Evolutionary conservation across 1,284 basidiomycete species (phyloP).

Genomic region (Somion occarium): DNA sequence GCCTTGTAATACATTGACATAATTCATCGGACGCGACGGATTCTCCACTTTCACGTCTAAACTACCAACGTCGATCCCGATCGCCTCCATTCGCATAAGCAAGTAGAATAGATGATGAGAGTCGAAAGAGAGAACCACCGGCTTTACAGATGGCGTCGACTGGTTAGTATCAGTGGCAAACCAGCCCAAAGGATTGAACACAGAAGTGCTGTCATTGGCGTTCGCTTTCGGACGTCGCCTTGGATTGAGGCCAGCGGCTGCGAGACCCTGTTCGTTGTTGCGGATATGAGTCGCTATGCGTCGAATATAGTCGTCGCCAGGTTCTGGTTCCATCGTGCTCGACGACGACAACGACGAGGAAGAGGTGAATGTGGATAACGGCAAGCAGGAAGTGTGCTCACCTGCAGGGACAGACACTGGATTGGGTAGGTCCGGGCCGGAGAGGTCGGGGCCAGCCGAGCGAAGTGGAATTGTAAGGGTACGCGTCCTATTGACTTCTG

Average conservation of each 20-base stretch:
- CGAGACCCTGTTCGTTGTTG: conserved; percentile 64
- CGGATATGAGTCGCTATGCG: conserved; percentile 65
- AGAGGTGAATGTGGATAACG: conserved; percentile 7
- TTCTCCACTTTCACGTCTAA: conserved; percentile 73
- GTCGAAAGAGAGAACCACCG: conserved; percentile 67
- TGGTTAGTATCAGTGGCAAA: conserved; percentile 36
- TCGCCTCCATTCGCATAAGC: conserved; percentile 80
- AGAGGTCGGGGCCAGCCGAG: neutral
- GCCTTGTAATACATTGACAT: conserved; percentile 53
- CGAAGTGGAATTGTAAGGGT: neutral
- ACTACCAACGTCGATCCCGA: conserved; percentile 72
- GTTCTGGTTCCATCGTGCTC: conserved; percentile 51
- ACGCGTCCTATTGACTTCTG: conserved; percentile 7
- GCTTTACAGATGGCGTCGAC: conserved; percentile 36
- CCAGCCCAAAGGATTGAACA: conserved; percentile 64
- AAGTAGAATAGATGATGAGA: conserved; percentile 85
- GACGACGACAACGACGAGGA: conserved; percentile 8
- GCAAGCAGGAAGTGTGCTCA: neutral
- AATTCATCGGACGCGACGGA: conserved; percentile 71
- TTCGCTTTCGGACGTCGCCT: conserved; percentile 43
- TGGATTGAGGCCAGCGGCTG: conserved; percentile 50
- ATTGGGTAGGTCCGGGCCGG: neutral
- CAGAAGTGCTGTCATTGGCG: conserved; percentile 28
- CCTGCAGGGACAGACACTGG: neutral
- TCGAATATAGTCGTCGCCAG: conserved; percentile 72